These are phyloP conservation scores for Sporobolomyces phaffii DNA, from an alignment of 768 basidiomycete species.

Conservation along the genomic window DNA sequence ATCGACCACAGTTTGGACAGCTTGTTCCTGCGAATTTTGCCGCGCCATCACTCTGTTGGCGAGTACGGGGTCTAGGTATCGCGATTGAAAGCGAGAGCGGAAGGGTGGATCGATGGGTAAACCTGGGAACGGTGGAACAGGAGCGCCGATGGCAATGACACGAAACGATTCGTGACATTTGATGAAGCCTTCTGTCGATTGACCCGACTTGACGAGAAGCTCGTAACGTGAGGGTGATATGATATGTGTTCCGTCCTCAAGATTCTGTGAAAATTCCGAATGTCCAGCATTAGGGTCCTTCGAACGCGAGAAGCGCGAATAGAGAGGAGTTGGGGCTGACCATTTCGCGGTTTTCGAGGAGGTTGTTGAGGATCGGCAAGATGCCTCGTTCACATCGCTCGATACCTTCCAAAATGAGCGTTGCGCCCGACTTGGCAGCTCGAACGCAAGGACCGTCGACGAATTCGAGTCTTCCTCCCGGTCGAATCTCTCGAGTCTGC, in stretches of 20 bases:
- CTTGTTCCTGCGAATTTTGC: neutral
- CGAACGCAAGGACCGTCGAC: conserved; percentile 12
- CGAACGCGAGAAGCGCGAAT: no score
- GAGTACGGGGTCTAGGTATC: conserved; percentile 29
- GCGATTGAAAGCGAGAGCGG: conserved; percentile 29
- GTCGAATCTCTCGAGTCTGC: conserved; percentile 25
- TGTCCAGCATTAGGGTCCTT: no score
- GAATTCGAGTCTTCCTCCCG: conserved; percentile 22
- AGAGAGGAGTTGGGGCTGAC: neutral
- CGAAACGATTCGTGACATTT: conserved; percentile 18
- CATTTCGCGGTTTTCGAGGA: conserved; percentile 35
- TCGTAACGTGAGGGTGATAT: conserved; percentile 29
- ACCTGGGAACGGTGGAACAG: conserved; percentile 33
- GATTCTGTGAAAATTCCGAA: conserved; percentile 8
- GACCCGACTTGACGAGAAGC: conserved; percentile 15
- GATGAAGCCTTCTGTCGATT: conserved; percentile 21
- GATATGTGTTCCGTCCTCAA: conserved; percentile 35
- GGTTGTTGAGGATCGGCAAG: conserved; percentile 32
- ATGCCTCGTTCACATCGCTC: conserved; percentile 36
- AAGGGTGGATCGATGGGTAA: conserved; percentile 35
- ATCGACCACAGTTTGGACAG: neutral
- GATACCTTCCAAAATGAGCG: conserved; percentile 30
- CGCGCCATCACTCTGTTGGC: conserved; percentile 16
- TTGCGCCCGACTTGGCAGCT: conserved; percentile 22
- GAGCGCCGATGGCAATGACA: conserved; percentile 30